Percentiles rank a stretch among this genome's conserved stretches.
Conservation (phyloP, 345 rosid species). For the Pistacia integerrima region DNA sequence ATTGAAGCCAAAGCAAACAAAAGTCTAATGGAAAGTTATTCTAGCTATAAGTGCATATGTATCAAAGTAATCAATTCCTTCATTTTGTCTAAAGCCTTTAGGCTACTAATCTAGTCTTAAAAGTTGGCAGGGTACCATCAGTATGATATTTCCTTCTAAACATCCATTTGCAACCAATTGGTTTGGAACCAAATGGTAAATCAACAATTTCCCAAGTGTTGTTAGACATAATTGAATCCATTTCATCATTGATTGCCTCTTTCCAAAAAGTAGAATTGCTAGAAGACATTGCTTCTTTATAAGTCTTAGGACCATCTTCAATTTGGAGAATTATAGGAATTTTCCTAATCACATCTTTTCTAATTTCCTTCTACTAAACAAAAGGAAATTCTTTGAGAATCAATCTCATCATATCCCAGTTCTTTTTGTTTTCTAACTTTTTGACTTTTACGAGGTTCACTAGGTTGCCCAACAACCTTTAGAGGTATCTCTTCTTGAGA, state of each 20-base stretch:
- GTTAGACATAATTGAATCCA: background rate
- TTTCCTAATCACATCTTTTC: background rate
- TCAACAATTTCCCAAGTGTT: too few species aligned
- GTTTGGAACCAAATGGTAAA: too few species aligned
- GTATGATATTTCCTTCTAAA: too few species aligned
- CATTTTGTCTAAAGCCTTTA: background rate
- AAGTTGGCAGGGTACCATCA: too few species aligned
- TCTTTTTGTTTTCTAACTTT: background rate
- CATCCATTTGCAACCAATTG: too few species aligned
- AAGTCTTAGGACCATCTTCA: background rate
- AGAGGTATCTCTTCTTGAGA: background rate
- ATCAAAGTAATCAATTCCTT: slow-evolving; percentile 15
- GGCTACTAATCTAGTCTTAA: too few species aligned
- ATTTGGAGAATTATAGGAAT: background rate
- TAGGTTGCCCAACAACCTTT: background rate
- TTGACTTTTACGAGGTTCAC: background rate
- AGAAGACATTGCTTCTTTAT: background rate
- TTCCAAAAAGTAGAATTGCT: slow-evolving; percentile 13
- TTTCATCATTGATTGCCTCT: slow-evolving; percentile 6
- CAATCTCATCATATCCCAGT: background rate
- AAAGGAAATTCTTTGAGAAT: background rate
- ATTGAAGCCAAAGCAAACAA: too few species aligned
- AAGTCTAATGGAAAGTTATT: too few species aligned
- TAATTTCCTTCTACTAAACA: slow-evolving; percentile 1
- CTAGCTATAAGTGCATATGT: background rate